Evolutionary conservation across 2,329 filamentous ascomycete species (phyloP).

Genomic region (Colletotrichum gigasporum): DNA sequence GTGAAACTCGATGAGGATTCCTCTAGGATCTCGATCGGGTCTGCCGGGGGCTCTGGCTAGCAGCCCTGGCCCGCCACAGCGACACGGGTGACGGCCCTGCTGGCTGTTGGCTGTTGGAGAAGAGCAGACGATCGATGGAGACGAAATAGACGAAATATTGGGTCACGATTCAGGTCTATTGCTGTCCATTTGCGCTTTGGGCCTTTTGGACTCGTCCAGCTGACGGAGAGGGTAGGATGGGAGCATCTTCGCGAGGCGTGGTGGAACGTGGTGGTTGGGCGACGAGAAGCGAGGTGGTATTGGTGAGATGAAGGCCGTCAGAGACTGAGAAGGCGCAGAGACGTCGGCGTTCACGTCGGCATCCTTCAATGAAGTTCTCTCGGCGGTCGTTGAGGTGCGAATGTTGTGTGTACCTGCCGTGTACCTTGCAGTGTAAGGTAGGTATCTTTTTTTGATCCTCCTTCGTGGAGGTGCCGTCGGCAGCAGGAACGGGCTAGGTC

Average conservation of each 20-base stretch:
- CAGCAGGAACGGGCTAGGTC: neutral
- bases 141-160: neutral
- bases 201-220: neutral
- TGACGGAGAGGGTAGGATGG: no score
- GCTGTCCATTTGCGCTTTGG: neutral
- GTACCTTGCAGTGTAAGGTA: no score
- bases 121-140: conserved; percentile 4
- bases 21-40: conserved; percentile 5
- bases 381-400: no score
- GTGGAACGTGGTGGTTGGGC: neutral
- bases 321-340: no score
- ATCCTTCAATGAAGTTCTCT: neutral
- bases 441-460: neutral
- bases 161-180: neutral
- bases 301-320: neutral
- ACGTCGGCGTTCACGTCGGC: neutral
- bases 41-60: neutral
- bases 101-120: no score
- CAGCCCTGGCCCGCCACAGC: neutral
- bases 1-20: neutral
- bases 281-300: neutral
- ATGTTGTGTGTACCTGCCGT: neutral
- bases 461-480: neutral
- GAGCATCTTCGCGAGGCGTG: neutral
- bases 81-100: no score